Conservation (phyloP, 23 red algal species). For the Rhodosorus marinus region DNA sequence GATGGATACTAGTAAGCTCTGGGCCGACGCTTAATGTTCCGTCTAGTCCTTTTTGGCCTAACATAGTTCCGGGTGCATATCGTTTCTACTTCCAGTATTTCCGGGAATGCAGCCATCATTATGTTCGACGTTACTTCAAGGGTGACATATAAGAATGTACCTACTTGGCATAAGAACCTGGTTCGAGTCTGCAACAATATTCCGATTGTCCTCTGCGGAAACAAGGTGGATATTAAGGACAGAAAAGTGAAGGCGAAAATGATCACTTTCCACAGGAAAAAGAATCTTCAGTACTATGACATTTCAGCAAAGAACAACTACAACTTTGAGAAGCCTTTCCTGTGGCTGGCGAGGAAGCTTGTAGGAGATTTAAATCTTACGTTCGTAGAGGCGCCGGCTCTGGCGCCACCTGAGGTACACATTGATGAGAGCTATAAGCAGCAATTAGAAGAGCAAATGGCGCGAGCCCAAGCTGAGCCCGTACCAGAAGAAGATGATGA, state of each 20-base stretch:
- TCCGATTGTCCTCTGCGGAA: conserved; percentile 91
- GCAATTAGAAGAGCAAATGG: conserved; percentile 87
- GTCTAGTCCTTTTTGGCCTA: not conserved
- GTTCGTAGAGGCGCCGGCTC: conserved; percentile 81
- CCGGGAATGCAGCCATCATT: conserved; percentile 93
- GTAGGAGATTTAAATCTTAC: conserved; percentile 56
- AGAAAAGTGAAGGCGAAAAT: conserved; percentile 98
- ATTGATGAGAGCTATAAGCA: conserved; percentile 53
- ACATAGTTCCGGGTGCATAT: not conserved
- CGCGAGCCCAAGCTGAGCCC: conserved; percentile 43
- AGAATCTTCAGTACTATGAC: conserved; percentile 95
- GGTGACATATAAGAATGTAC: conserved; percentile 98
- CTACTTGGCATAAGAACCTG: conserved; percentile 94
- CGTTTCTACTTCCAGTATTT: conserved; percentile 31
- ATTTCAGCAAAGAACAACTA: conserved; percentile 98
- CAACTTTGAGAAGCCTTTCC: conserved; percentile 99
- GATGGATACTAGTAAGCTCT: conserved; percentile 97
- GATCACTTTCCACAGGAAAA: conserved; percentile 92
- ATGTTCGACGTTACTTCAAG: conserved; percentile 99
- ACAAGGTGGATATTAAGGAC: conserved; percentile 99
- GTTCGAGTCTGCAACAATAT: conserved; percentile 99
- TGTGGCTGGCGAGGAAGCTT: conserved; percentile 97
- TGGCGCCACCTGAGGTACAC: conserved; percentile 74
- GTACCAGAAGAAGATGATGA: conserved; percentile 93
- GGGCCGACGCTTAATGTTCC: too few relatives aligned